Evolutionary conservation across 495 filamentous ascomycete genomes (phyloP), one percentile per base, ranked within the genome.

Genomic region (Aspergillus bertholletiae): DNA sequence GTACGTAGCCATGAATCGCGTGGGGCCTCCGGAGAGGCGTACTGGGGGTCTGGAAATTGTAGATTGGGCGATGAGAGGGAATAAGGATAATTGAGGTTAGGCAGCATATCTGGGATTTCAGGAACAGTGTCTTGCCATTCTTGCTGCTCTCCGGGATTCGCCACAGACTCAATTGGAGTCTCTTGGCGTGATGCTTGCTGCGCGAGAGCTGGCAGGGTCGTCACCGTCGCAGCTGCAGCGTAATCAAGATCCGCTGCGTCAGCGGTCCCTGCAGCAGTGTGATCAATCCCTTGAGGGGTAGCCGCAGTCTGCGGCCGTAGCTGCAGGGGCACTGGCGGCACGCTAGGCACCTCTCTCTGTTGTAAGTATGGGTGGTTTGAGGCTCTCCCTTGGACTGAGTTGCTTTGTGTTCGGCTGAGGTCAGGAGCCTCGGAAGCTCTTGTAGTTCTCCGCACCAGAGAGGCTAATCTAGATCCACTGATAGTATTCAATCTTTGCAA

Each of bases 21-120:
- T 26, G 49, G 57, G 20, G 56, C 59, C 12, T 68, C 62, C 28
- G 56, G 57, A 11, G 58, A 28, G 11, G 59, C 49, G 18, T 60
- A 56, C 23, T 66, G 59, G 17, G 54, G 50, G 12, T 62, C 50
- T 0, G 61, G 56, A 35, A 61, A 59, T 18, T 66, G 68, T 32
- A 74, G 63, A 26, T 76, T 72, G 20, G 73, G 73, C 5, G 73
- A 73, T n/a, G 71, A 74, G 15, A 72, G 46, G 18, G 71, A 72
- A 55, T 66, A 76, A 6, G 66, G 63, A 30, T 70, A 63, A n/a
- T 59, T 59, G 34, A 68, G 55, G 17, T 64, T 61, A 30, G 28
- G 60, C 51, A 35, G 39, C n/a, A 41, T 55, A 2, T 27, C 24
- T n/a, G 53, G 65, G 8, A 59, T 58, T 26, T 59, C 37, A 21